Evolutionary conservation across 2,329 filamentous ascomycete species (phyloP).

Genomic region (Diaporthe australafricana): DNA sequence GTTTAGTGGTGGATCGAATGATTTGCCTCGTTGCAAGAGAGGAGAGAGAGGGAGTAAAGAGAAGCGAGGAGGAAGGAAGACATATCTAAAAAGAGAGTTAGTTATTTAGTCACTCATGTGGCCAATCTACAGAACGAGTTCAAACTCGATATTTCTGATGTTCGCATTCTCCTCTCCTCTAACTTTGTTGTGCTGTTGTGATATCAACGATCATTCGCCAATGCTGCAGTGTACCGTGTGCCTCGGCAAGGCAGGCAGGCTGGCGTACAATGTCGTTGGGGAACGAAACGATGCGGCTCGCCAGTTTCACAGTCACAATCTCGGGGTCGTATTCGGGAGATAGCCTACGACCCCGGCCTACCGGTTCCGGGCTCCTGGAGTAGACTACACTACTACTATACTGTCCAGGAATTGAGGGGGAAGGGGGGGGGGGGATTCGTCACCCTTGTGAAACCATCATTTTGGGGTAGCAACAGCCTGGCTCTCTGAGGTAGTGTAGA

Average conservation of each 20-base stretch:
- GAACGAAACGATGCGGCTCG: background rate
- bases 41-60: too few species aligned
- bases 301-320: background rate
- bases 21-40: background rate
- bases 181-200: background rate
- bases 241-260: too few species aligned
- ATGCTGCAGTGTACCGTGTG: background rate
- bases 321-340: background rate
- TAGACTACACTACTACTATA: too few species aligned
- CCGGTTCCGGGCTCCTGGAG: background rate
- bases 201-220: background rate
- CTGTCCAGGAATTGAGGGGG: too few species aligned
- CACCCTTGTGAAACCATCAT: constrained; percentile 20
- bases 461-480: too few species aligned
- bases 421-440: background rate
- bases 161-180: too few species aligned
- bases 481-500: too few species aligned
- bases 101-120: background rate
- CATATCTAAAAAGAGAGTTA: background rate
- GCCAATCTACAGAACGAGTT: background rate
- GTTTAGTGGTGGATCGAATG: constrained; percentile 16
- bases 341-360: background rate
- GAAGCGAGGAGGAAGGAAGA: background rate
- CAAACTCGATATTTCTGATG: background rate
- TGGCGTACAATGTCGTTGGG: too few species aligned